Evolutionary conservation across 2,329 filamentous ascomycete species (phyloP), one percentile per base, ranked within the genome.

Genomic region (Drechslera avenae): DNA sequence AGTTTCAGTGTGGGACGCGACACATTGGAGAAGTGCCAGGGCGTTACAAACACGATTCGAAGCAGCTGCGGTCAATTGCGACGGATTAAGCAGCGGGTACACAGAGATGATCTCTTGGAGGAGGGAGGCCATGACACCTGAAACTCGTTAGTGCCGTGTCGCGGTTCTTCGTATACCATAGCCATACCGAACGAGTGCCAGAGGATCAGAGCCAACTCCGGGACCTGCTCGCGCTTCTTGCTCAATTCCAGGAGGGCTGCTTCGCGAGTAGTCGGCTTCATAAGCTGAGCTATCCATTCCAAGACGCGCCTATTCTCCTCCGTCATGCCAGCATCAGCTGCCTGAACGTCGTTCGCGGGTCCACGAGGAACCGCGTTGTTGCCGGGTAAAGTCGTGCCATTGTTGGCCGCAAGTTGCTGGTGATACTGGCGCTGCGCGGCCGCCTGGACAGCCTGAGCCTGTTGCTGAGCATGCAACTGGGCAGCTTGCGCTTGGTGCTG

Each of bases 91-190:
- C 4, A 99, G 84, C 21, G 91, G 95, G 73, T 99, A 99, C 47
- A 99, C 94, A 9, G 93, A 97, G 71, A 99, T 99, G 72, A 99
- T 99, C 78, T 99, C 94, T 75, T 97, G 93, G 28, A 97, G 83
- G 18, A 99, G 81, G 46, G 91, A 96, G 37, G 94, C 97, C 94
- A 99, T 99, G 69, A 99, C 94, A 67, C 92, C 91, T 96, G 59
- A 10, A 17, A 3, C 52, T 52, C 55, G 54, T 67, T 56, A 69
- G 56, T 59, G 31, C 17, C 6, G 33, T 13, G 13, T 28, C 23
- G 28, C 5, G n/a, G 13, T 21, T 4, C 17, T 9, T 10, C 10
- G 5, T 16, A 16, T 12, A 19, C 10, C 17, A 13, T 23, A 2
- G 9, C 5, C 50, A 39, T 84, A 96, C 93, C 94, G 69, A 97